A percentile compares a stretch with the other conserved stretches of the same genome.
These are phyloP conservation scores for Fusarium secorum DNA, from an alignment of 2,329 filamentous ascomycete species.

Conservation along the genomic window DNA sequence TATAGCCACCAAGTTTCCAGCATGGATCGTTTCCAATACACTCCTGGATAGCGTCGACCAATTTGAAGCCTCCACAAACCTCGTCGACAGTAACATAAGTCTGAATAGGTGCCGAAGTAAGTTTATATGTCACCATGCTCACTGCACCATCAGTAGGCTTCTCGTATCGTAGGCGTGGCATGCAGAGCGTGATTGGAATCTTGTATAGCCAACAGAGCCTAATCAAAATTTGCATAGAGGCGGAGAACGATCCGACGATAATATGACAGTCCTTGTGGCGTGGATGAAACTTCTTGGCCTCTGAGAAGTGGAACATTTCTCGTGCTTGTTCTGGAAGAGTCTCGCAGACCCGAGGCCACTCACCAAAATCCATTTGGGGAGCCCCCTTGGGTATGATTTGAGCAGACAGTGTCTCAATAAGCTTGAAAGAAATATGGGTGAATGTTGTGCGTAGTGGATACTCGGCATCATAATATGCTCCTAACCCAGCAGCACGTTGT, in stretches of 20 bases:
- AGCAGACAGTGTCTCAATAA: background rate
- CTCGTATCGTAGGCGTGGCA: background rate
- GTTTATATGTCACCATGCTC: background rate
- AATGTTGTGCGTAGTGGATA: background rate
- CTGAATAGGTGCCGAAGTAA: background rate
- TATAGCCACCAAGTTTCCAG: background rate
- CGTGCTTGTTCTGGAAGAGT: background rate
- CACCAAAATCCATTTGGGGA: background rate
- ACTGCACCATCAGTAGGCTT: background rate
- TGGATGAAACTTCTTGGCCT: background rate
- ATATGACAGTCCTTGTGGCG: background rate
- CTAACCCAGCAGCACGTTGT: background rate
- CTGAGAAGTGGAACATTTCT: background rate
- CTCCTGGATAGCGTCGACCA: background rate
- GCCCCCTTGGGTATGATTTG: background rate
- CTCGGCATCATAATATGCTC: background rate
- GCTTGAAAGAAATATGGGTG: background rate
- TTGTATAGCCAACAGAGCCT: background rate
- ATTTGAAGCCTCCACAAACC: background rate
- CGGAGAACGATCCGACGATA: background rate
- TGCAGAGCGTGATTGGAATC: background rate
- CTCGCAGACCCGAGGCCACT: background rate
- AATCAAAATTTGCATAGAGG: background rate
- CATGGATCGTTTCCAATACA: background rate
- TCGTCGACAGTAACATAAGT: background rate